Base-by-base conservation (phyloP, 306 rosid species). In the Quercus ilex region DNA sequence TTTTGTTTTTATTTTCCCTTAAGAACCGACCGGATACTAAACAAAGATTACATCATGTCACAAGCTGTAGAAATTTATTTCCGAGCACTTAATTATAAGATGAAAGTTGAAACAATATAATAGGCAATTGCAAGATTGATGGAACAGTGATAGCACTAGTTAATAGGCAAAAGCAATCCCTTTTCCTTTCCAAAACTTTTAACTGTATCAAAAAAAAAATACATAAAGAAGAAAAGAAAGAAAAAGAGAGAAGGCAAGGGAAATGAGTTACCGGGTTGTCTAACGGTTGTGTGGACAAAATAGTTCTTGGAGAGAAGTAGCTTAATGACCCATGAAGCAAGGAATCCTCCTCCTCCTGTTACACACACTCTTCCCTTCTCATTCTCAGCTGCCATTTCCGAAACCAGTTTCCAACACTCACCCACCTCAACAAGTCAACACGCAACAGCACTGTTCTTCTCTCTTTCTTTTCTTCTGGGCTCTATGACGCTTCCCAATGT, bases 291-390 rank as follows among this genome's bases (percentile, higher is more conserved):
- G 62, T 92, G 90, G 76, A 90, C 96, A 31, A 35, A 6, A 57
- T 84, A 94, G 67, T 86, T 81, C 67, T 89, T 86, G 30, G 93
- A 92, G 23, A 94, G 97, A 5, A 94, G 92, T 79, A 80, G 83
- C 76, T 92, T 88, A 28, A 92, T 85, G 2, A 92, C 86, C 89
- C 92, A 88, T 17, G 97, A 92, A 0, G 86, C 96, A 18, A 90
- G 69, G 68, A 94, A 94, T 8, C 96, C 98, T 55, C 96, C 98
- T 0, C 92, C 94, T 0, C 98, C 96, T 1, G 91, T 94, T 3
- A 94, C 94, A 70, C 96, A 92, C 1, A 90, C 93, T 74, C 30
- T 82, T 69, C 78, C 83, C 9, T 73, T 75, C 60, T 19, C 77
- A 6, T 73, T 77, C 60, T 19, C 77, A 6, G 51, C 31, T 19